Percentiles rank a stretch among this genome's conserved stretches.
These are phyloP conservation scores for Hippophae rhamnoides DNA, from an alignment of 306 rosid species.

Conservation along the genomic window DNA sequence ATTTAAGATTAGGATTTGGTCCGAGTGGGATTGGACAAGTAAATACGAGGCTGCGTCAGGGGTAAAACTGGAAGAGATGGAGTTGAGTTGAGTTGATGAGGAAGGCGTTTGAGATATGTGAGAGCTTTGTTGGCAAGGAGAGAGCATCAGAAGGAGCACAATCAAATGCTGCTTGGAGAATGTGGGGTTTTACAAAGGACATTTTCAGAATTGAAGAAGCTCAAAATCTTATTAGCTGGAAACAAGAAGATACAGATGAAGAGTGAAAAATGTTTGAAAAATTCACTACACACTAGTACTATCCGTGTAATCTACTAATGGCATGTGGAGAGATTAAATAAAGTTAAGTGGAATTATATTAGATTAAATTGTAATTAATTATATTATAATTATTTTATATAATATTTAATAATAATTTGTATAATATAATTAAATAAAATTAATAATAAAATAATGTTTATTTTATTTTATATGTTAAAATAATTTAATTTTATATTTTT, in stretches of 20 bases:
- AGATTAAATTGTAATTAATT: neutral
- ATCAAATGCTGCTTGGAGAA: conserved; percentile 18
- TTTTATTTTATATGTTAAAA: neutral
- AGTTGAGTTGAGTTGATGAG: conserved; percentile 34
- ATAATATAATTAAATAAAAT: no score
- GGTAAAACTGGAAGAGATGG: conserved; percentile 49
- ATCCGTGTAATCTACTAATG: no score
- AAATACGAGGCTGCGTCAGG: conserved; percentile 61
- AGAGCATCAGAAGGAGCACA: conserved; percentile 25
- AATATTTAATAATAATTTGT: no score
- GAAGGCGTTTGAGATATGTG: conserved; percentile 55
- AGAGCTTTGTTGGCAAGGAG: conserved; percentile 52
- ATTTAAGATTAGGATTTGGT: conserved; percentile 34
- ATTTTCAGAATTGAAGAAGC: conserved; percentile 13
- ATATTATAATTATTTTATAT: no score
- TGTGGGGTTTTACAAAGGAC: conserved; percentile 23
- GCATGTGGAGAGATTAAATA: no score
- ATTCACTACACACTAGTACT: no score
- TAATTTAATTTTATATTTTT: neutral
- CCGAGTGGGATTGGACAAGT: conserved; percentile 61
- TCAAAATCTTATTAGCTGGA: neutral
- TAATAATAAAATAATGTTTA: no score
- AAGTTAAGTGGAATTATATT: no score
- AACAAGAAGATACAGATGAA: neutral
- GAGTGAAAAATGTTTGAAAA: no score